Conservation (phyloP, 2,329 filamentous ascomycete species). For the Dothidotthia symphoricarpi region DNA sequence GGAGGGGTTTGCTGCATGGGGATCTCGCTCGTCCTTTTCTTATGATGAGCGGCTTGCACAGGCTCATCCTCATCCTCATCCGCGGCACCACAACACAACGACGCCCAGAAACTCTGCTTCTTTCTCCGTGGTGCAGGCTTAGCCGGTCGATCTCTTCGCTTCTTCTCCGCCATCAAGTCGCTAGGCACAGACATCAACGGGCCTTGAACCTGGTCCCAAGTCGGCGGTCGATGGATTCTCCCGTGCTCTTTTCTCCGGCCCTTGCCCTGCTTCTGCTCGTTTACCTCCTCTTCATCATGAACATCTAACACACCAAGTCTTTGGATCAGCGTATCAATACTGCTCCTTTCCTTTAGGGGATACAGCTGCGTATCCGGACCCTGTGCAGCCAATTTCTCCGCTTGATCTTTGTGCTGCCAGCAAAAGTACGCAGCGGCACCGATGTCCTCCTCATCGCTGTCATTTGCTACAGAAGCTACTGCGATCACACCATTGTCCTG, state of each 20-base stretch:
- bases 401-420: constrained; percentile 94
- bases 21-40: constrained; percentile 23
- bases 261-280: constrained; percentile 27
- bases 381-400: constrained; percentile 43
- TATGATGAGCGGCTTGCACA: constrained; percentile 46
- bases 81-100: constrained; percentile 43
- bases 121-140: constrained; percentile 18
- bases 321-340: constrained; percentile 83
- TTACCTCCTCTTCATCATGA: constrained; percentile 43
- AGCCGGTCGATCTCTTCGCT: constrained; percentile 17
- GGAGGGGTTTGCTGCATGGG: constrained; percentile 12
- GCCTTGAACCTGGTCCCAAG: constrained; percentile 47
- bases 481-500: constrained; percentile 42
- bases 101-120: constrained; percentile 43
- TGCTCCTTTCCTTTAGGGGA: constrained; percentile 65
- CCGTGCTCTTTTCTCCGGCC: constrained; percentile 12
- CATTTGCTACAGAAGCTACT: constrained; percentile 39
- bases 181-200: constrained; percentile 47
- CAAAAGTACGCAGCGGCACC: constrained; percentile 69
- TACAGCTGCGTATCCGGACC: constrained; percentile 47
- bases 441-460: constrained; percentile 54
- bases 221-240: constrained; percentile 42
- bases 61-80: constrained; percentile 40
- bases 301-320: constrained; percentile 73
- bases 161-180: constrained; percentile 35